A percentile compares a stretch with the other conserved stretches of the same genome.
Evolutionary conservation across 352 stramenopile genomes (phyloP).

Genomic region (Phytophthora lateralis): DNA sequence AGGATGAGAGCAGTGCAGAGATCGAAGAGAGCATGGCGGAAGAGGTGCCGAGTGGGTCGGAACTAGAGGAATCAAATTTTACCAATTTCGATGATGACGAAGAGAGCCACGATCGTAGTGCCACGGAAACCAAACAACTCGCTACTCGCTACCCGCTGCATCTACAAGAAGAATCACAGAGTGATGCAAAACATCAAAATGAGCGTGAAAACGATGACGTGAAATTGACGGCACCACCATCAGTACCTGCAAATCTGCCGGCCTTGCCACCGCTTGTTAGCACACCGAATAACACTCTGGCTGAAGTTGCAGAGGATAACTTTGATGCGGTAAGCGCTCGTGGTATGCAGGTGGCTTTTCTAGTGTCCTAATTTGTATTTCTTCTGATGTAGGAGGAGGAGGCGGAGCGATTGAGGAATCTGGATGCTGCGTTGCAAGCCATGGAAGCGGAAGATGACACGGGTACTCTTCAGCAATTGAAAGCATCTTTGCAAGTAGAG

Average conservation of each 20-base stretch:
- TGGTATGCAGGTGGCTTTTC: background rate
- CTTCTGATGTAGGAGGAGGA: constrained; percentile 44
- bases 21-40: constrained; percentile 60
- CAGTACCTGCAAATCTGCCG: constrained; percentile 25
- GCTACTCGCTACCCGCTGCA: background rate
- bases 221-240: constrained; percentile 37
- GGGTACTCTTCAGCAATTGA: constrained; percentile 78
- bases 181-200: constrained; percentile 28
- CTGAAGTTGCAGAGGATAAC: constrained; percentile 48
- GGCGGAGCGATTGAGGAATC: constrained; percentile 55
- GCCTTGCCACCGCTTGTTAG: constrained; percentile 28
- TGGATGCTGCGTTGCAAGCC: constrained; percentile 81
- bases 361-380: constrained; percentile 8
- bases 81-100: constrained; percentile 24
- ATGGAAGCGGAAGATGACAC: constrained; percentile 88
- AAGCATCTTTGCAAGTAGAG: constrained; percentile 68
- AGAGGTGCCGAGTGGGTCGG: constrained; percentile 60
- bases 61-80: constrained; percentile 60
- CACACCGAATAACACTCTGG: background rate
- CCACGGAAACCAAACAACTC: constrained; percentile 5
- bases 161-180: constrained; percentile 16
- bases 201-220: constrained; percentile 29
- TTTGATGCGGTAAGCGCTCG: constrained; percentile 55
- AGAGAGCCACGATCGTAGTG: constrained; percentile 18
- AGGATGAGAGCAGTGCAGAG: constrained; percentile 38